Evolutionary conservation across 306 rosid species (phyloP), one percentile per base, ranked within the genome.

Genomic region (Argentina anserina): DNA sequence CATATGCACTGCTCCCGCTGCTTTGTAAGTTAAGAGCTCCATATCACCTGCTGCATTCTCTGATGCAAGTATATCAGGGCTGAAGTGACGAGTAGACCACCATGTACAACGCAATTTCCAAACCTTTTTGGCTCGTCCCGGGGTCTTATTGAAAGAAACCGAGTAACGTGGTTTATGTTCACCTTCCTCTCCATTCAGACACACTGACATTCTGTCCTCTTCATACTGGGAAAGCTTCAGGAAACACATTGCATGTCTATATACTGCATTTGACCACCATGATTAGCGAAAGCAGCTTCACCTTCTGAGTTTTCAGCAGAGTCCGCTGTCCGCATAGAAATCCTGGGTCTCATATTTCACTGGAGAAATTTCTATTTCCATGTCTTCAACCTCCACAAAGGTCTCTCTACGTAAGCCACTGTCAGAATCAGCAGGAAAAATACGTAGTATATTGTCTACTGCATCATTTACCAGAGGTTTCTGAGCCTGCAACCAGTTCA

Each of bases 81-180:
- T 77, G 80, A 90, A 93, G 80, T 90, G 91, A 52, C 82, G 86
- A 0, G 71, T 82, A 45, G 53, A 23, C 98, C 98, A 93, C 92
- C 96, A 87, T 78, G 90, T 77, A 43, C 93, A 79, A 6, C 97
- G 96, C 69, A 87, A 56, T 75, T 80, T 90, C 98, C 98, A 90
- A 70, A 78, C 37, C 71, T 79, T 80, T 75, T 86, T 84, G 1
- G 84, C 81, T 43, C 75, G 37, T 60, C 84, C 88, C 66, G 89
- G 97, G 61, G 70, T 86, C 78, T 65, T 73, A 34, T n/a, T 81
- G 58, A 69, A 50, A 29, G 65, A 25, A 70, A 72, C 69, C 26
- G 76, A 71, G 62, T 31, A 47, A 11, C 53, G 71, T 65, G 61
- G 77, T 45, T 43, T 37, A 31, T 7, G 76, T 20, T 67, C 79